These are phyloP conservation scores for Lactifluus pinguis DNA, from an alignment of 768 basidiomycete species.

Conservation along the genomic window DNA sequence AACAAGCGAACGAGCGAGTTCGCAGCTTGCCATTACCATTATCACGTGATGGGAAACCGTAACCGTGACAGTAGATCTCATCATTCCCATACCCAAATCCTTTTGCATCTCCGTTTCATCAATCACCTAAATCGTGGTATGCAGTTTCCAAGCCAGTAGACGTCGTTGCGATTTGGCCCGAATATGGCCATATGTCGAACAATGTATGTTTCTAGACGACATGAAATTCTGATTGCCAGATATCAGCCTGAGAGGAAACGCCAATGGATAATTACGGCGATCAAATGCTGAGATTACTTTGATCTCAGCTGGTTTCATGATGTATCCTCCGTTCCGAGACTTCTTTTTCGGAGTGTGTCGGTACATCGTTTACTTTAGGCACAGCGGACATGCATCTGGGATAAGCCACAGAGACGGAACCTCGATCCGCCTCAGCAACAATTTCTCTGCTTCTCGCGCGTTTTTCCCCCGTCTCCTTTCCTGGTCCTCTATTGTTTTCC, in stretches of 20 bases:
- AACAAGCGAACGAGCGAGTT: too few relatives aligned
- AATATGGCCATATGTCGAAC: neutral
- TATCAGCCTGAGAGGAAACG: neutral
- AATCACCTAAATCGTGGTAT: neutral
- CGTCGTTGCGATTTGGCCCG: neutral
- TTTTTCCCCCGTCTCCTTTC: neutral
- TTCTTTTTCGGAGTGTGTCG: neutral
- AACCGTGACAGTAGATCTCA: too few relatives aligned
- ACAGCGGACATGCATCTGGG: neutral
- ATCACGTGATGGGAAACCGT: too few relatives aligned
- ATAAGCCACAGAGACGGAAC: neutral
- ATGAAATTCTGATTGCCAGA: too few relatives aligned
- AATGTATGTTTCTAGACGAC: neutral
- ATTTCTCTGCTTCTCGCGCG: neutral
- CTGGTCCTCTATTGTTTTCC: neutral
- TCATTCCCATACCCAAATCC: too few relatives aligned
- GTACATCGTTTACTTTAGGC: neutral
- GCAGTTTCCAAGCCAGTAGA: too few relatives aligned
- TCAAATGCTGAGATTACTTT: neutral
- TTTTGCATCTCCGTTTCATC: too few relatives aligned
- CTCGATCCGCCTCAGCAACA: neutral
- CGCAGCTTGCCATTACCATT: too few relatives aligned
- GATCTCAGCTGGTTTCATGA: neutral
- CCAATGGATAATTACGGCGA: neutral
- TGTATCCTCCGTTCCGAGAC: neutral